A percentile compares a stretch with the other conserved stretches of the same genome.
Evolutionary conservation across 441 rosid genomes (phyloP).

Genomic region (Gossypium gossypioides): DNA sequence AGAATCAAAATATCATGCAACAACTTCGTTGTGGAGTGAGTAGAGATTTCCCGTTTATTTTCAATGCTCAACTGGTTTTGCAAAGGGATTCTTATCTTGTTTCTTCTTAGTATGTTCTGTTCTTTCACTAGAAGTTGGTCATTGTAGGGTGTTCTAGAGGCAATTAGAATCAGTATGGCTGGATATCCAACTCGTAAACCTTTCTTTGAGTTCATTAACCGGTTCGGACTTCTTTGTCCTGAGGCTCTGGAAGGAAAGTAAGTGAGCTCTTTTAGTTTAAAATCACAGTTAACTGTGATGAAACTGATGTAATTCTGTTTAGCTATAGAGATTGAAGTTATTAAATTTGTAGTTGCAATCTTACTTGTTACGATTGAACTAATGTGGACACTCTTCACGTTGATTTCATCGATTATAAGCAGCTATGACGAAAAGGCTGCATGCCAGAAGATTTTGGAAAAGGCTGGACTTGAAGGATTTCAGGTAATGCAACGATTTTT

Average conservation of each 20-base stretch:
- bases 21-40: conserved; percentile 96
- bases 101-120: not conserved
- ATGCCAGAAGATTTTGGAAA: conserved; percentile 71
- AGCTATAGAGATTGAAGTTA: conserved; percentile 6
- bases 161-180: conserved; percentile 95
- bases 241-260: conserved; percentile 74
- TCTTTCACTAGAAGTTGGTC: conserved; percentile 18
- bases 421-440: conserved; percentile 80
- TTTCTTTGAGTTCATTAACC: conserved; percentile 76
- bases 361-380: conserved; percentile 14
- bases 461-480: conserved; percentile 76
- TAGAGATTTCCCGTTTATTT: conserved; percentile 17
- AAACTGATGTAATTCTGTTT: conserved; percentile 4
- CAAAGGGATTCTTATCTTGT: not conserved
- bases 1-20: conserved; percentile 93
- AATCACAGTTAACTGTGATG: not conserved
- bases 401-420: conserved; percentile 21
- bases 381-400: conserved; percentile 12
- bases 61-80: conserved; percentile 8
- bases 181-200: conserved; percentile 95
- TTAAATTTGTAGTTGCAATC: conserved; percentile 14
- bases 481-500: conserved; percentile 44
- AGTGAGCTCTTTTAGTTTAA: conserved; percentile 24
- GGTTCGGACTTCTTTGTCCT: conserved; percentile 82
- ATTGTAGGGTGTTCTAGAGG: conserved; percentile 90